Base-by-base conservation (phyloP, 257 asterid genomes). In the Osmanthus fragrans region DNA sequence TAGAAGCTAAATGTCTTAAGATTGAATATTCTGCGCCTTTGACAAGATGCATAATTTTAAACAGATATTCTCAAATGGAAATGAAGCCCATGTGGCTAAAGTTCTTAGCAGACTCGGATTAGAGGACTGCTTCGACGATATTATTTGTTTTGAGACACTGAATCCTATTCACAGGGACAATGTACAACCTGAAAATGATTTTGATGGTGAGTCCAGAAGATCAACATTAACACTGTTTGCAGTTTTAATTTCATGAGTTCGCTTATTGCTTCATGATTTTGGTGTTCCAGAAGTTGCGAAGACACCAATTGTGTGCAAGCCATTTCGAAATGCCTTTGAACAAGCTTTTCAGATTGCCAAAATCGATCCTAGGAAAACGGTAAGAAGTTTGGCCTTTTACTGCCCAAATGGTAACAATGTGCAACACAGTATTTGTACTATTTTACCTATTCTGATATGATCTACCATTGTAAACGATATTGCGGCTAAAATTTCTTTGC, bases 21-120 rank as follows among this genome's bases (percentile, higher is more conserved):
- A 36, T 23, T 12, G 25, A 19, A 7, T 71, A 30, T 34, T 72
- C 23, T 32, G 73, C 71, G 42, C 7, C 11, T 58, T 70, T 74
- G 84, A 77, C 58, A 16, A 51, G 37, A 73, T 73, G 72, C 30
- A 9, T 27, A 36, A 21, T 51, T 21, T 19, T n/a, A 54, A 73
- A 83, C 91, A 94, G 99, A 89, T 94, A 37, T 94, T 94, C 82
- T 92, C 99, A 1, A 94, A 94, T 81, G 99, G 91, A 72, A 90
- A 94, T 78, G 98, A 92, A 75, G 97, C 96, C 79, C 98, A 94
- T 65, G 99, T 94, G 27, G 96, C 91, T 27, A 78, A 80, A 80
- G 86, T 92, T 77, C 88, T 92, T 72, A 81, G 86, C 73, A 77
- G 96, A 88, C 95, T 94, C 2, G 96, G 97, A 66, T 81, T 91